Conservation (phyloP, 169 alveolate species). For the Plasmodium chabaudi region DNA sequence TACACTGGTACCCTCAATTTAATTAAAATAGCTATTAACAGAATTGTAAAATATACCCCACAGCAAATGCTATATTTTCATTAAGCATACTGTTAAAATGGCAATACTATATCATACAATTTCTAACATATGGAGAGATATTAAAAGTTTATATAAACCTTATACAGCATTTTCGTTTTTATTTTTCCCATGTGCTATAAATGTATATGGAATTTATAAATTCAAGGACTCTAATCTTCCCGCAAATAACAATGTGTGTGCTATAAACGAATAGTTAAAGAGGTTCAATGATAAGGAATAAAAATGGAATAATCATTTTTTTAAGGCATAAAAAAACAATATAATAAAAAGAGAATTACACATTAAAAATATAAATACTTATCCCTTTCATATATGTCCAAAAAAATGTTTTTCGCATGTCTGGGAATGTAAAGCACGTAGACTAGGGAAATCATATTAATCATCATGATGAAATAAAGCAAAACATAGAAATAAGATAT, state of each 20-base stretch:
- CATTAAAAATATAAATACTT: too few species aligned
- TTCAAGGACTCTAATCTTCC: conserved; percentile 35
- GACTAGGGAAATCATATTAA: too few species aligned
- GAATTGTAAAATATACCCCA: too few species aligned
- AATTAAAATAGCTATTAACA: too few species aligned
- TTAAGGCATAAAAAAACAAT: background rate
- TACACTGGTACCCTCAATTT: too few species aligned
- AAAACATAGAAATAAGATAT: too few species aligned
- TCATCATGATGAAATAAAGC: too few species aligned
- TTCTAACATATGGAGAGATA: conserved; percentile 47
- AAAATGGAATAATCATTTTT: background rate
- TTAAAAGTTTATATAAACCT: conserved; percentile 71
- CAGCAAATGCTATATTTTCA: too few species aligned
- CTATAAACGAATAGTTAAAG: conserved; percentile 28
- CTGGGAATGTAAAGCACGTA: too few species aligned
- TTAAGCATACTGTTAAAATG: conserved; percentile 12
- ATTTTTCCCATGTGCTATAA: conserved; percentile 72
- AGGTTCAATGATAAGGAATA: conserved; percentile 9
- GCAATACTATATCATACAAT: conserved; percentile 60
- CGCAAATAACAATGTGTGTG: conserved; percentile 34
- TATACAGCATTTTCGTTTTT: conserved; percentile 73
- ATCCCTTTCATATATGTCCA: too few species aligned
- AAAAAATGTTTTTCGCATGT: too few species aligned
- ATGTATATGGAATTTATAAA: conserved; percentile 70
- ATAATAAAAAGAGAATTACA: background rate